Conservation (phyloP, 2,329 filamentous ascomycete genomes). For the Colletotrichum euphorbiae region DNA sequence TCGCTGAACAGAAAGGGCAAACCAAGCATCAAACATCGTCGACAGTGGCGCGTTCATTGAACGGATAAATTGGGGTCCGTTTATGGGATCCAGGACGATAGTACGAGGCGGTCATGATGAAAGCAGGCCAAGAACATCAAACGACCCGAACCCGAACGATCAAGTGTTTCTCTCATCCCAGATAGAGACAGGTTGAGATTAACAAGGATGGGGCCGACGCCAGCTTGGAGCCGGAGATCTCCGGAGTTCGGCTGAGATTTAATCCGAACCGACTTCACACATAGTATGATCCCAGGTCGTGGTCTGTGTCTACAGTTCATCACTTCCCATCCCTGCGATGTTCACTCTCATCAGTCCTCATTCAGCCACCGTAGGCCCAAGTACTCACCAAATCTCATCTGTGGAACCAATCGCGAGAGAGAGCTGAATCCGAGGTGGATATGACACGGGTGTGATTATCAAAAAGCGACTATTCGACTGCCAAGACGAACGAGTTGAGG, state of each 20-base stretch:
- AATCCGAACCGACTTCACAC: conserved; percentile 22
- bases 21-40: background rate
- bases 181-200: too few species aligned
- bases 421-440: conserved; percentile 3
- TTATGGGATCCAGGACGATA: too few species aligned
- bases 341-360: background rate
- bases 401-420: background rate
- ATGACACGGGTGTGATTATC: background rate
- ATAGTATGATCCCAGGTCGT: background rate
- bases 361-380: background rate
- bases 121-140: too few species aligned
- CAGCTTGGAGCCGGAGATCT: too few species aligned
- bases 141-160: background rate
- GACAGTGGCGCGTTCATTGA: background rate
- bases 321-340: background rate
- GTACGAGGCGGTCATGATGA: too few species aligned
- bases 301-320: background rate
- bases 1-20: background rate
- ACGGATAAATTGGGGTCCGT: background rate
- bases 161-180: background rate
- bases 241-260: background rate
- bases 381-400: background rate
- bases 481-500: conserved; percentile 8
- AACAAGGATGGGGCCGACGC: too few species aligned
- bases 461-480: background rate